Percentiles rank a stretch among this genome's conserved stretches.
phyloP scores from a whole-genome alignment of 768 basidiomycete species.

The Pleurotus tuoliensis region DNA sequence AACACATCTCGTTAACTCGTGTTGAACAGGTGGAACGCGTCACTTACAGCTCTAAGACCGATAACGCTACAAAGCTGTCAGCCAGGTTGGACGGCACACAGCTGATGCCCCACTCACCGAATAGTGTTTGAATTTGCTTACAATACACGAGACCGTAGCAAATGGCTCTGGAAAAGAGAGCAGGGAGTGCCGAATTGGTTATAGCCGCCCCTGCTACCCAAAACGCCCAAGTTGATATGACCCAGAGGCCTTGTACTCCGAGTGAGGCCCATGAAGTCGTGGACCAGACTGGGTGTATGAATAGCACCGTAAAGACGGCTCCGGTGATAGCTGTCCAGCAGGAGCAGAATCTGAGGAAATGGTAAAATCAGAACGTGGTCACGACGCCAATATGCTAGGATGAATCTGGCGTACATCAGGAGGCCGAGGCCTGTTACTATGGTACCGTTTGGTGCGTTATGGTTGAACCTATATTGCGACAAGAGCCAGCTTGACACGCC shows the following conservation, averaged over 20 bases:
- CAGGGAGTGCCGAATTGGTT: conserved; percentile 46
- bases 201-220: conserved; percentile 57
- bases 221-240: conserved; percentile 52
- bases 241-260: conserved; percentile 58
- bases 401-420: conserved; percentile 37
- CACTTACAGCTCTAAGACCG: conserved; percentile 50
- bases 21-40: background rate
- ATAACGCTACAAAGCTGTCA: conserved; percentile 29
- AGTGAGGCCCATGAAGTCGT: conserved; percentile 50
- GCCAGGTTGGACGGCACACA: conserved; percentile 1
- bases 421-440: conserved; percentile 42
- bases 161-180: conserved; percentile 31
- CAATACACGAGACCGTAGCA: conserved; percentile 52
- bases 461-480: conserved; percentile 49
- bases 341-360: conserved; percentile 43
- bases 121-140: conserved; percentile 49
- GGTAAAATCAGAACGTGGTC: background rate
- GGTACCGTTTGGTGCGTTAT: conserved; percentile 45
- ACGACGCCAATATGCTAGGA: too few relatives aligned
- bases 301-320: conserved; percentile 49
- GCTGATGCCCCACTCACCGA: conserved; percentile 32
- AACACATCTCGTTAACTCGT: conserved; percentile 11
- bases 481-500: conserved; percentile 58
- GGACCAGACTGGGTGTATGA: conserved; percentile 58
- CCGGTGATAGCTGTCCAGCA: conserved; percentile 60